Evolutionary conservation across 176 grass and related monocot species (phyloP), one percentile per base, ranked within the genome.

Genomic region (Olyra latifolia): DNA sequence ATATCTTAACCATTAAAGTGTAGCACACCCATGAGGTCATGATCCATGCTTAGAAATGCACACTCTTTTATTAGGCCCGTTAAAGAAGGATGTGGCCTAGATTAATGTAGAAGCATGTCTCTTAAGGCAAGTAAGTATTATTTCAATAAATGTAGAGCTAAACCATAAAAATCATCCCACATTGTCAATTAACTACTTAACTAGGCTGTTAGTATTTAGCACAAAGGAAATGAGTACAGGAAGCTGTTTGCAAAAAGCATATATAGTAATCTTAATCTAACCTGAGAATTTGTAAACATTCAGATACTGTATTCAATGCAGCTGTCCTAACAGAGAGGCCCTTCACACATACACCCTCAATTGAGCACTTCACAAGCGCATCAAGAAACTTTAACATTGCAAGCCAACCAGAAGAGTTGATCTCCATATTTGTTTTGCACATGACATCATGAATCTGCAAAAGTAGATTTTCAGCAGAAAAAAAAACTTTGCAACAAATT

Each of bases 261-360:
- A 61, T 62, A 77, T 53, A 61, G 17, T 52, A 82, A 59, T 86
- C 48, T 64, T 68, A 83, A 84, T 38, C 82, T 88, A 82, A 98
- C 95, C 95, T 94, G 78, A 94, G 82, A 71, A 98, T 92, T 48
- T 81, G 83, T 83, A 94, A 78, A 68, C 80, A 86, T 68, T 94
- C 87, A 19, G 89, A 79, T 74, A 74, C 2, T 29, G 80, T 77
- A 72, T 66, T 72, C 66, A 90, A 46, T 80, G 62, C 83, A 82
- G 77, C 41, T 47, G 72, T 77, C 84, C 80, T 71, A 68, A 19
- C 63, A 69, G 75, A 61, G 28, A 49, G 77, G 17, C 57, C 74
- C 22, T 89, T 87, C 77, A 39, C 15, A 55, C 61, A 75, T 77
- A 73, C 68, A 75, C 76, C 82, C 47, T 79, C 86, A 73, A 84